Evolutionary conservation across 352 stramenopile genomes (phyloP).

Genomic region (Phytopythium aichiense): DNA sequence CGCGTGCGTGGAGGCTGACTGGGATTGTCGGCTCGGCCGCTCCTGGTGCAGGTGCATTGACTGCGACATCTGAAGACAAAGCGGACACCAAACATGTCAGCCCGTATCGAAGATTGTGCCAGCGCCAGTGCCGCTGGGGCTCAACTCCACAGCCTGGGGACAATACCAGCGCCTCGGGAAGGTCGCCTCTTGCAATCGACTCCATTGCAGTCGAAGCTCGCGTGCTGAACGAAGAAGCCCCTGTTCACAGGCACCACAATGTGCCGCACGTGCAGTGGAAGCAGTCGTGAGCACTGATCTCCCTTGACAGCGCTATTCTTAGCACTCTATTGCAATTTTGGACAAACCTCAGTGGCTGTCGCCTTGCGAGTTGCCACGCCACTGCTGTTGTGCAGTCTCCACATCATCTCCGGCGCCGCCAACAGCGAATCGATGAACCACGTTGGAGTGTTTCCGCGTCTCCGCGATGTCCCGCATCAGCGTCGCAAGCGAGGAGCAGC

Average conservation of each 20-base stretch:
- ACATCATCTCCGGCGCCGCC: background rate
- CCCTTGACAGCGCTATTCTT: background rate
- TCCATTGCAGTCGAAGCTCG: slow-evolving; percentile 1
- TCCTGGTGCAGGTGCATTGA: background rate
- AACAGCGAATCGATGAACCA: slow-evolving; percentile 10
- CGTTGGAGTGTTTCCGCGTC: slow-evolving; percentile 9
- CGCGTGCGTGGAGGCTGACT: background rate
- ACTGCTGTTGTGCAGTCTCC: background rate
- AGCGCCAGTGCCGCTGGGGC: background rate
- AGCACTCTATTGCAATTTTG: background rate
- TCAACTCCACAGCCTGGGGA: background rate
- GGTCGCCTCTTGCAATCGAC: background rate
- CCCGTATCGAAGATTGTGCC: background rate
- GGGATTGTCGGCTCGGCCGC: background rate
- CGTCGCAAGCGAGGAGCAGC: slow-evolving; percentile 23
- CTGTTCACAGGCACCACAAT: background rate
- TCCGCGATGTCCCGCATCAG: slow-evolving; percentile 21
- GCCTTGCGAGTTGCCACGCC: too few relatives aligned
- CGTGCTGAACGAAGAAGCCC: background rate
- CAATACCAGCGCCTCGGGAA: background rate
- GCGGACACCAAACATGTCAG: background rate
- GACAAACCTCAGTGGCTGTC: background rate
- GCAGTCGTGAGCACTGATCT: background rate
- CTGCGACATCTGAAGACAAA: background rate
- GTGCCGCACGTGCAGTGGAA: background rate